Evolutionary conservation across 371 early-diverging fungal species (phyloP).

Genomic region (Synchytrium microbalum): DNA sequence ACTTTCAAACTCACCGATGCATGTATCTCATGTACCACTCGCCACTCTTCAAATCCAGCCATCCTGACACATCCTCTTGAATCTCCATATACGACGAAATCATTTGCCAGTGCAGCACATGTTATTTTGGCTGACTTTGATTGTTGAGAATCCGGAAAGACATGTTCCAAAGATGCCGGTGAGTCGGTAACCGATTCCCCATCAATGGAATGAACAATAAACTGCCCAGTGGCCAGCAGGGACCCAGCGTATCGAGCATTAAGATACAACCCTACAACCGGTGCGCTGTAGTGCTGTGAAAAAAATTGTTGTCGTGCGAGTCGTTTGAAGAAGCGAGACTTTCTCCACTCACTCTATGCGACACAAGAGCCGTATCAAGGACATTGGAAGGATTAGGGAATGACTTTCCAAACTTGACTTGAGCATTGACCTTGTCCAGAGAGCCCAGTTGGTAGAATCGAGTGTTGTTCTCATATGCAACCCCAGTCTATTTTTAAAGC

Average conservation of each 20-base stretch:
- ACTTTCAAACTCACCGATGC: constrained; percentile 31
- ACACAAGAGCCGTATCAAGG: not conserved
- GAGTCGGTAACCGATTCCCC: not conserved
- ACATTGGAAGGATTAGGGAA: not conserved
- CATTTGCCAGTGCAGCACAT: constrained; percentile 28
- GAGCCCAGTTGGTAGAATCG: not conserved
- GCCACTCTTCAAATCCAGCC: constrained; percentile 28
- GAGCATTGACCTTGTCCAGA: not conserved
- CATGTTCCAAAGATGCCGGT: not conserved
- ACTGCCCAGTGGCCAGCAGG: not conserved
- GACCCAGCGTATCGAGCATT: not conserved
- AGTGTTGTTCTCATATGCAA: not conserved
- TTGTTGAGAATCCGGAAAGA: constrained; percentile 1
- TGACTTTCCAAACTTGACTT: not conserved
- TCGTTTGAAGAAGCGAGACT: not conserved
- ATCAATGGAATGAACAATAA: not conserved
- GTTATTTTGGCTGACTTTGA: constrained; percentile 15
- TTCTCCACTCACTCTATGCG: not conserved
- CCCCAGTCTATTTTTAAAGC: not conserved
- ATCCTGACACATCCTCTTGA: constrained; percentile 24
- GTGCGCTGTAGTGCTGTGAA: not conserved
- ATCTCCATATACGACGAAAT: constrained; percentile 34
- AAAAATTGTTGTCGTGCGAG: not conserved
- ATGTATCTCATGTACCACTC: constrained; percentile 26
- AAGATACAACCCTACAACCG: not conserved